Evolutionary conservation across 2,329 filamentous ascomycete genomes (phyloP), one percentile per base, ranked within the genome.

Genomic region (Arthrobotrys entomopaga): DNA sequence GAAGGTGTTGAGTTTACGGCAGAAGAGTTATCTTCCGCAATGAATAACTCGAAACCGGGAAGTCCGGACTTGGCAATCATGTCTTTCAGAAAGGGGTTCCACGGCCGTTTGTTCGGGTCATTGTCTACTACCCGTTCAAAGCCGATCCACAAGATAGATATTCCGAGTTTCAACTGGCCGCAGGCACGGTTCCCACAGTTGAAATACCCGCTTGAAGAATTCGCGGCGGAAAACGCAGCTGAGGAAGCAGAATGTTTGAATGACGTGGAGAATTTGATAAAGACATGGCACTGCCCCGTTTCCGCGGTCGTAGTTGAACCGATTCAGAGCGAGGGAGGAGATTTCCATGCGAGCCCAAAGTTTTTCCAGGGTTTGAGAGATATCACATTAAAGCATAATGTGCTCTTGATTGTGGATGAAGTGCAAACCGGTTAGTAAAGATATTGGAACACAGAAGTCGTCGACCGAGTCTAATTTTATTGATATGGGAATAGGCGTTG

Each of bases 151-250:
- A 97, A 97, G 84, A 85, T 97, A 78, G 93, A 97, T 81, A 96
- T 97, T 79, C 93, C 93, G 22, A 91, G 93, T 79, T 97, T 97
- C 80, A 91, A 97, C 86, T 97, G 93, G 93, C 93, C 93, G 26
- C 91, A 94, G 82, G 92, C 92, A 16, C 88, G 91, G 65, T 97
- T 97, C 86, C 93, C 93, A 8, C 80, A 84, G 77, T 87, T 96
- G 80, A 93, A 93, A 83, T 97, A 97, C 82, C 93, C 93, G 0
- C 88, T 97, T 4, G 90, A 93, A 78, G 85, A 92, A 77, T 88
- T 95, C 82, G 90, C 82, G 20, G 87, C 88, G 77, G 92, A 95
- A 83, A 97, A 97, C 81, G 88, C 87, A n/a, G 85, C 86, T 72
- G 91, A 92, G 79, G 93, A 97, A 83, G 85, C 91, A 78, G 90